Percentiles rank a stretch among this genome's conserved stretches.
Conservation (phyloP, 805 yeast species). For the Starmerella tilneyi region DNA sequence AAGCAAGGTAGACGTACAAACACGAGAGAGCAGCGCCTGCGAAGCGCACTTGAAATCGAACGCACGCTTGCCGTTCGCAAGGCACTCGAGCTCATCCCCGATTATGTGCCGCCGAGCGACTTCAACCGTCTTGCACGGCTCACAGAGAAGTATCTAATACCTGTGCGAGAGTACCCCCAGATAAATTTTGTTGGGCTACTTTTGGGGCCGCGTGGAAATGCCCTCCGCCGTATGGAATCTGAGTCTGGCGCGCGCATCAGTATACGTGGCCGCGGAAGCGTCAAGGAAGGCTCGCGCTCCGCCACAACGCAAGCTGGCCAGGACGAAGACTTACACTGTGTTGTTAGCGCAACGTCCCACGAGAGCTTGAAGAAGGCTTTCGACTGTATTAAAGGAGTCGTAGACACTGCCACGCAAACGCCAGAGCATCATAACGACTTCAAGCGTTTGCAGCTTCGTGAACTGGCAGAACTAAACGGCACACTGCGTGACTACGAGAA, state of each 20-base stretch:
- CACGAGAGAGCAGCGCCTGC: slow-evolving; percentile 63
- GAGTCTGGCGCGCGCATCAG: slow-evolving; percentile 84
- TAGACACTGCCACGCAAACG: slow-evolving; percentile 71
- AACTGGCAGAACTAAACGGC: slow-evolving; percentile 88
- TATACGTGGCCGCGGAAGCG: slow-evolving; percentile 91
- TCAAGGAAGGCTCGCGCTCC: slow-evolving; percentile 58
- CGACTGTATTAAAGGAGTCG: slow-evolving; percentile 59
- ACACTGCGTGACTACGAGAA: slow-evolving; percentile 74
- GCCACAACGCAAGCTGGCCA: slow-evolving; percentile 37
- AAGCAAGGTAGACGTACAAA: slow-evolving; percentile 70
- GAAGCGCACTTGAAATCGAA: slow-evolving; percentile 60
- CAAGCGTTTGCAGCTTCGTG: slow-evolving; percentile 82
- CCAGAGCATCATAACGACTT: slow-evolving; percentile 91
- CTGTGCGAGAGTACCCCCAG: slow-evolving; percentile 77
- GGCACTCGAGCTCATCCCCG: slow-evolving; percentile 62
- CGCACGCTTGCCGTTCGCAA: slow-evolving; percentile 66
- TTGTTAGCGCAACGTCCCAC: slow-evolving; percentile 72
- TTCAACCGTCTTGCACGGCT: slow-evolving; percentile 63
- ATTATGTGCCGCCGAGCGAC: slow-evolving; percentile 68
- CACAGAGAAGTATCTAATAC: slow-evolving; percentile 72
- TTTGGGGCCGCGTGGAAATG: slow-evolving; percentile 92
- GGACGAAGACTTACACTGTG: slow-evolving; percentile 80
- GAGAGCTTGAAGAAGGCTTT: slow-evolving; percentile 69
- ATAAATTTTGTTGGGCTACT: slow-evolving; percentile 85
- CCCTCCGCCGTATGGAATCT: slow-evolving; percentile 66